Evolutionary conservation across 345 rosid species (phyloP).

Genomic region (Ailanthus altissimus): DNA sequence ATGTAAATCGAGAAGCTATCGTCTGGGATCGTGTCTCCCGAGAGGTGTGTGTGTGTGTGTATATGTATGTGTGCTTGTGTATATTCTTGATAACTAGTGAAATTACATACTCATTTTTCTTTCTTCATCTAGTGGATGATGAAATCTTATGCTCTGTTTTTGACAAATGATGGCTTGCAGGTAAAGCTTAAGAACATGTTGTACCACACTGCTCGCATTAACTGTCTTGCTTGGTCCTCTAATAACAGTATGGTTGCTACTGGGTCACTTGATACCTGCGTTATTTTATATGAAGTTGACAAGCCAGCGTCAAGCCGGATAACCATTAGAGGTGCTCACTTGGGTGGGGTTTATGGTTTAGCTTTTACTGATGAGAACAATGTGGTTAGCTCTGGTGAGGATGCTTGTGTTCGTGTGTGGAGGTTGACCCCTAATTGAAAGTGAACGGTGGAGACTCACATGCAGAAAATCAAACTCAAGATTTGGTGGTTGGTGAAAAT

Average conservation of each 20-base stretch:
- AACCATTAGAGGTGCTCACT: conserved; percentile 82
- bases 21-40: conserved; percentile 82
- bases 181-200: conserved; percentile 82
- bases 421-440: conserved; percentile 39
- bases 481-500: background rate
- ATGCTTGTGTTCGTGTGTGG: conserved; percentile 89
- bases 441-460: conserved; percentile 13
- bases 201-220: conserved; percentile 83
- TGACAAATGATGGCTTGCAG: conserved; percentile 35
- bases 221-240: conserved; percentile 94
- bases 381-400: conserved; percentile 89
- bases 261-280: conserved; percentile 83
- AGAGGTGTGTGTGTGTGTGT: conserved; percentile 68
- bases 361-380: conserved; percentile 63
- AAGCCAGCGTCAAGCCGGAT: conserved; percentile 70
- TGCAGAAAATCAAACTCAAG: background rate
- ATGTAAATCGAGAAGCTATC: conserved; percentile 83
- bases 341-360: conserved; percentile 89
- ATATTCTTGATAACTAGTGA: background rate
- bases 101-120: background rate
- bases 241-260: conserved; percentile 72
- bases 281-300: conserved; percentile 74
- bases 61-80: conserved; percentile 34
- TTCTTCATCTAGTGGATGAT: background rate
- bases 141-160: conserved; percentile 7